A percentile compares a stretch with the other conserved stretches of the same genome.
phyloP scores from a whole-genome alignment of 2,329 filamentous ascomycete species.

The Blastomyces gilchristii region DNA sequence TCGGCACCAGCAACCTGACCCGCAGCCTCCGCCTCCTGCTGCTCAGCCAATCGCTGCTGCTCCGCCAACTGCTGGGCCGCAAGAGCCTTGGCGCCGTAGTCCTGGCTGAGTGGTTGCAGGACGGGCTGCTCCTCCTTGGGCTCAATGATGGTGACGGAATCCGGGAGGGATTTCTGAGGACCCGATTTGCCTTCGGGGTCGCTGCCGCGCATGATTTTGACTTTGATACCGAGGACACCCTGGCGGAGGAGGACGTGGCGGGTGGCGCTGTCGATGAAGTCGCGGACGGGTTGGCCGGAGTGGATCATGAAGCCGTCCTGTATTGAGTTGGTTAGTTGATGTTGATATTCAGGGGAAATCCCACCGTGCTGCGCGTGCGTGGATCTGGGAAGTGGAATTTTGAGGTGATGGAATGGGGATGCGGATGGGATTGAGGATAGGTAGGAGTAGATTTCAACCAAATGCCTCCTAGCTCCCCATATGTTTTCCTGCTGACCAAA shows the following conservation, averaged over 20 bases:
- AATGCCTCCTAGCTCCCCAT: background rate
- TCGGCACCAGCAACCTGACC: conserved; percentile 8
- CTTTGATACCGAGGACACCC: conserved; percentile 99
- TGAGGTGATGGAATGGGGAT: background rate
- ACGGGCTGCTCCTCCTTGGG: conserved; percentile 98
- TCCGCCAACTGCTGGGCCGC: conserved; percentile 49
- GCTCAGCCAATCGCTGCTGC: conserved; percentile 49
- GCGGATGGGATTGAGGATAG: background rate
- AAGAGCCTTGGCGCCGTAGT: conserved; percentile 90
- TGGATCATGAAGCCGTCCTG: conserved; percentile 99
- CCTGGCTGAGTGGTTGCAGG: conserved; percentile 90
- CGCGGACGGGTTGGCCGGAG: conserved; percentile 98
- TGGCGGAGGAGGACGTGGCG: conserved; percentile 99
- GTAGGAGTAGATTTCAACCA: background rate
- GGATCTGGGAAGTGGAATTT: background rate
- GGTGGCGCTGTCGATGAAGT: conserved; percentile 98
- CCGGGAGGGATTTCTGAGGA: conserved; percentile 92
- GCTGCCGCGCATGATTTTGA: conserved; percentile 99
- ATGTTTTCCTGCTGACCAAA: background rate
- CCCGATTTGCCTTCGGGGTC: conserved; percentile 99
- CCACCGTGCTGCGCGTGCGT: background rate
- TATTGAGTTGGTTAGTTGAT: conserved; percentile 2
- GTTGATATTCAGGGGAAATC: background rate
- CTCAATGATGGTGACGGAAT: conserved; percentile 99
- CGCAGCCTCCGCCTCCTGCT: conserved; percentile 40